Evolutionary conservation across 768 basidiomycete species (phyloP).

Genomic region (Myochromella boudieri): DNA sequence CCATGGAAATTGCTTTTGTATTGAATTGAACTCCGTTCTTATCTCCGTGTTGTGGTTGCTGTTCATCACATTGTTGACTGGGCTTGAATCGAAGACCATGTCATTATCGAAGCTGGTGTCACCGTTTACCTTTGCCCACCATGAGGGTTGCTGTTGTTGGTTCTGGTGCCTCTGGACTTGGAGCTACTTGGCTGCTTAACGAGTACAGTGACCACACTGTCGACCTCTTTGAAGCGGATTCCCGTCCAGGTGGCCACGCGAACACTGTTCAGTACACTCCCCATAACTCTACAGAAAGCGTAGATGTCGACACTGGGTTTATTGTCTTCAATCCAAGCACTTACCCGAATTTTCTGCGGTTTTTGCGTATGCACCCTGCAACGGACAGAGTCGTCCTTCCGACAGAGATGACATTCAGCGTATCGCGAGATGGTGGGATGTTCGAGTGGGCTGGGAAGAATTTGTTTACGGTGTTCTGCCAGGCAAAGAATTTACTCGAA

Average conservation of each 20-base stretch:
- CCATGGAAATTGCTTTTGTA: too few relatives aligned
- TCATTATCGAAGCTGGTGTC: neutral
- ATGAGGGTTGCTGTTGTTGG: slow-evolving; percentile 76
- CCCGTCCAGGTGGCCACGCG: slow-evolving; percentile 72
- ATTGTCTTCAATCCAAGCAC: slow-evolving; percentile 77
- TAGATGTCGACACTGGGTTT: slow-evolving; percentile 66
- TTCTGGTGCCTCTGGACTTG: slow-evolving; percentile 78
- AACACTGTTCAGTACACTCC: slow-evolving; percentile 63
- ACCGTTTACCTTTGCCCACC: slow-evolving; percentile 4
- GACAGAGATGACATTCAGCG: slow-evolving; percentile 78
- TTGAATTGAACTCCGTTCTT: too few relatives aligned
- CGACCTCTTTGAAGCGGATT: slow-evolving; percentile 70
- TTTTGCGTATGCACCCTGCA: slow-evolving; percentile 45
- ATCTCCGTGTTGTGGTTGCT: too few relatives aligned
- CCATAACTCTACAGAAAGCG: slow-evolving; percentile 29
- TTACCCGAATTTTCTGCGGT: slow-evolving; percentile 78
- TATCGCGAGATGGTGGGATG: slow-evolving; percentile 64
- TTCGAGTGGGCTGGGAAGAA: slow-evolving; percentile 82
- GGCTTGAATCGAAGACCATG: too few relatives aligned
- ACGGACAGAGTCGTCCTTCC: slow-evolving; percentile 48
- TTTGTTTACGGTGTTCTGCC: slow-evolving; percentile 63
- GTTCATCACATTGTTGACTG: too few relatives aligned
- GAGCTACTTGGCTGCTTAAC: slow-evolving; percentile 75
- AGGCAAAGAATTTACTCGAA: slow-evolving; percentile 58
- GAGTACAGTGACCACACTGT: slow-evolving; percentile 75